Evolutionary conservation across 2,329 filamentous ascomycete species (phyloP), one percentile per base, ranked within the genome.

Genomic region (Pestalotiopsis sp.): DNA sequence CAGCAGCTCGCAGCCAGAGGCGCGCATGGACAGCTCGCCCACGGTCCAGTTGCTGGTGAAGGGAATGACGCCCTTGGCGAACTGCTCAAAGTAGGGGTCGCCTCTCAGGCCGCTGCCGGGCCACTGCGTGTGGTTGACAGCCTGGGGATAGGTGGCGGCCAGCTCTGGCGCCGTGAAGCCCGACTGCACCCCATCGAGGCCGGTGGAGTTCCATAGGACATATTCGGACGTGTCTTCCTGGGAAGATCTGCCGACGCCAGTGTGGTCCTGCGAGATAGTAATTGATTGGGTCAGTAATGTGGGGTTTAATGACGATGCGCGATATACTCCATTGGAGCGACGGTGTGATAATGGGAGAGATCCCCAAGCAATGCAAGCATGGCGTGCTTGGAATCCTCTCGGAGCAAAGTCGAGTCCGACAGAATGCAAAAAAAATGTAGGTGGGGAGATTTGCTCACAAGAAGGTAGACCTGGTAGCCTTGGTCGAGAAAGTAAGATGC

Each of bases 61-160:
- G 20, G 81, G 83, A 3, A 84, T 77, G 63, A 83, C 78, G 38
- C 80, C 80, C 40, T 79, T 78, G 75, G 83, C 84, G 72, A 86
- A 85, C 4, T 78, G 76, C 72, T 87, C 84, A 70, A 87, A 87
- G 11, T 77, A 75, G 1, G 80, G 71, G 70, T 87, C 84, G 9
- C 84, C 83, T 11, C 71, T 69, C 49, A 73, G 72, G 2, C 76
- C 76, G 9, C 73, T 75, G 31, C 77, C 77, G 11, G 78, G 77
- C 76, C 77, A 79, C 65, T 79, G 78, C 0, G 77, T 77, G 68
- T 79, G 78, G 25, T 78, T 68, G 63, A 71, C 71, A 27, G 77
- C 77, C 68, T 78, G 78, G 2, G 78, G 77, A 72, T 78, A 79
- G 17, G 75, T 72, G 58, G 72, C 68, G 65, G 71, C 74, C 52